These are phyloP conservation scores for Microstegium vimineum DNA, from an alignment of 176 grass and related monocot genomes.

Conservation along the genomic window DNA sequence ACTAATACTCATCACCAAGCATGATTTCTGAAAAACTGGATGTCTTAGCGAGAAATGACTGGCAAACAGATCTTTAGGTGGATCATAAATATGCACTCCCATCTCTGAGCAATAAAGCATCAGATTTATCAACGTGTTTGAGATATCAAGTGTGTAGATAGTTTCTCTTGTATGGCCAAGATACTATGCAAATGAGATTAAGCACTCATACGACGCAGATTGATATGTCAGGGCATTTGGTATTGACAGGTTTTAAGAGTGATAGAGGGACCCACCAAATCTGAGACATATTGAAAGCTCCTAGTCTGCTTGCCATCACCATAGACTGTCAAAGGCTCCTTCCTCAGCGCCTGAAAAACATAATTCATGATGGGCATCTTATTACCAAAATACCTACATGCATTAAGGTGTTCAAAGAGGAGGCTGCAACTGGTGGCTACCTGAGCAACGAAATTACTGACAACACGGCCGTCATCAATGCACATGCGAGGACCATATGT, in stretches of 20 bases:
- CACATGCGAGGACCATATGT: conserved; percentile 90
- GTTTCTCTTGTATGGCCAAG: not conserved
- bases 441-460: conserved; percentile 95
- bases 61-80: not conserved
- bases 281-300: conserved; percentile 89
- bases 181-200: not conserved
- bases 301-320: conserved; percentile 87
- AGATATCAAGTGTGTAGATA: not conserved
- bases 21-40: not conserved
- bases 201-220: not conserved
- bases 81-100: not conserved
- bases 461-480: conserved; percentile 85
- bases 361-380: not conserved
- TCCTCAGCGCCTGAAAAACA: conserved; percentile 64
- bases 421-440: conserved; percentile 22
- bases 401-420: not conserved
- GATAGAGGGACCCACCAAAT: conserved; percentile 48
- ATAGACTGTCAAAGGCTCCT: conserved; percentile 82
- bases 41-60: not conserved
- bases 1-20: not conserved
- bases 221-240: not conserved
- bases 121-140: not conserved
- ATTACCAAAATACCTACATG: not conserved
- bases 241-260: not conserved
- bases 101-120: not conserved